Conservation (phyloP, 805 yeast species). For the Clavispora vitiphila region DNA sequence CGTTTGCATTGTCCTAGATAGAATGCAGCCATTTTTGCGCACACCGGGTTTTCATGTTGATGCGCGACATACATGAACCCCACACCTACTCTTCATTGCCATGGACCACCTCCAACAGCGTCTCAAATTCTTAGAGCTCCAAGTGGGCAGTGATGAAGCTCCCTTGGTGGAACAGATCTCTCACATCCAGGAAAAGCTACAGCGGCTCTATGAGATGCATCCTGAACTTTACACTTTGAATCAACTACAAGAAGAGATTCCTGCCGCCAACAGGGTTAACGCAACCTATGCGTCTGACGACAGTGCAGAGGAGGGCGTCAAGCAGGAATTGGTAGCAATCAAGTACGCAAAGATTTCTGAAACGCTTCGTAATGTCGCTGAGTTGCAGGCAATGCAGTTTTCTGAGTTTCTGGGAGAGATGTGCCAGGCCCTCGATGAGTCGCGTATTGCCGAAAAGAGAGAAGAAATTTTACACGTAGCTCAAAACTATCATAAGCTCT, state of each 20-base stretch:
- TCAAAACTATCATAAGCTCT: conserved; percentile 17
- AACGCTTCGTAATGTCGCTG: conserved; percentile 17
- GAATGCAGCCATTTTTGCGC: not conserved
- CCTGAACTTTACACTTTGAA: conserved; percentile 8
- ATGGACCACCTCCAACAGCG: conserved; percentile 1
- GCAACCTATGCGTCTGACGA: not conserved
- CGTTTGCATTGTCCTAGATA: too few species aligned
- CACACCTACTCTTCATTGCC: too few species aligned
- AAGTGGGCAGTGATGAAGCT: conserved; percentile 1
- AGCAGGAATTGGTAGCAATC: conserved; percentile 19
- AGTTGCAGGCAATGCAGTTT: conserved; percentile 20
- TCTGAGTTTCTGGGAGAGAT: conserved; percentile 8
- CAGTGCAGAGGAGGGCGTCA: conserved; percentile 4
- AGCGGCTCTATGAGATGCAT: conserved; percentile 4
- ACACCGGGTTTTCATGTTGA: not conserved
- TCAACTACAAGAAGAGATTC: not conserved
- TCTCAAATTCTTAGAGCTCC: conserved; percentile 4
- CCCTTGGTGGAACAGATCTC: conserved; percentile 4
- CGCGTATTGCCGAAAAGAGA: not conserved
- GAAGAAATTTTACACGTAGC: conserved; percentile 13
- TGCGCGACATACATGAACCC: too few species aligned
- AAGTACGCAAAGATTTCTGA: conserved; percentile 18
- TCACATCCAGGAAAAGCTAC: conserved; percentile 7
- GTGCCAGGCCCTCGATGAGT: conserved; percentile 2
- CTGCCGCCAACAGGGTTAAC: not conserved